Percentiles rank a stretch among this genome's conserved stretches.
These are phyloP conservation scores for Fragaria nilgerrensis DNA, from an alignment of 306 rosid genomes.

Conservation along the genomic window DNA sequence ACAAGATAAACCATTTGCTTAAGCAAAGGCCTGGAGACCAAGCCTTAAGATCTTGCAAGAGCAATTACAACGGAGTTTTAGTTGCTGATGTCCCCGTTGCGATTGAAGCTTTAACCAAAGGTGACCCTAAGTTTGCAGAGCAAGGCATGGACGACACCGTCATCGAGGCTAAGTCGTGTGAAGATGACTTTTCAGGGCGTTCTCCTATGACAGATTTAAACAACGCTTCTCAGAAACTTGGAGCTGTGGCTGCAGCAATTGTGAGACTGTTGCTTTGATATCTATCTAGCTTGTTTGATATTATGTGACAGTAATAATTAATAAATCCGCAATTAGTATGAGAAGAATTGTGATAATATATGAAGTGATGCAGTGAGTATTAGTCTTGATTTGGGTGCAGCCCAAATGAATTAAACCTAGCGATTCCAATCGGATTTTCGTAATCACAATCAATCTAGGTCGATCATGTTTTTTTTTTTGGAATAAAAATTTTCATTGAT, in stretches of 20 bases:
- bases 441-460: too few species aligned
- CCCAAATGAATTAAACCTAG: too few species aligned
- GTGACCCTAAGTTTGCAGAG: constrained; percentile 48
- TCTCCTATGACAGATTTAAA: constrained; percentile 42
- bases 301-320: too few species aligned
- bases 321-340: too few species aligned
- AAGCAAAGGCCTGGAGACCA: not conserved
- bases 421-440: too few species aligned
- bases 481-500: too few species aligned
- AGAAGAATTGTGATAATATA: too few species aligned
- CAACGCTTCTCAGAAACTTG: constrained; percentile 31
- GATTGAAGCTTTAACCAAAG: constrained; percentile 32
- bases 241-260: constrained; percentile 39
- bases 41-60: constrained; percentile 28
- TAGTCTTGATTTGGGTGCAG: too few species aligned
- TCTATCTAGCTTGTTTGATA: not conserved
- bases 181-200: constrained; percentile 28
- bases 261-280: not conserved
- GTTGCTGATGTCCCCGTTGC: constrained; percentile 44
- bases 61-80: constrained; percentile 24
- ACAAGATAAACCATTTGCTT: not conserved
- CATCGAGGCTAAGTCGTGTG: constrained; percentile 36
- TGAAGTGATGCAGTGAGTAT: too few species aligned
- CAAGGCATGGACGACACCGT: constrained; percentile 38
- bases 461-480: too few species aligned